Percentiles rank a stretch among this genome's conserved stretches.
These are phyloP conservation scores for Sporothrix variecibatus DNA, from an alignment of 2,329 filamentous ascomycete genomes.

Conservation along the genomic window DNA sequence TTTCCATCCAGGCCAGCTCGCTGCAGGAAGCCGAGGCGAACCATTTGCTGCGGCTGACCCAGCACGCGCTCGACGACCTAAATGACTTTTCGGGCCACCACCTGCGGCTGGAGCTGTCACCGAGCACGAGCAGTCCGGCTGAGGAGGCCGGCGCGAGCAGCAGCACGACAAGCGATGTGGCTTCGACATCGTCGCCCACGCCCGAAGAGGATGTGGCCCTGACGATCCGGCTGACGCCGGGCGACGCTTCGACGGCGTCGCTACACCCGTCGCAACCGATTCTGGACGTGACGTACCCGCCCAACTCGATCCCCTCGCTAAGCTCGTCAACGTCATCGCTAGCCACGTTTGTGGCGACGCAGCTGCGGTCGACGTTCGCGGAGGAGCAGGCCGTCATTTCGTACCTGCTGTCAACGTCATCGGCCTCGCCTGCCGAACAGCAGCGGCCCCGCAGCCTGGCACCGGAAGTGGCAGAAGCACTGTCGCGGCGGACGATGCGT, in stretches of 20 bases:
- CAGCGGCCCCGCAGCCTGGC: constrained; percentile 49
- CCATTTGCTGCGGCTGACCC: constrained; percentile 75
- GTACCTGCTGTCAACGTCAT: constrained; percentile 65
- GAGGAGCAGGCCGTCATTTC: constrained; percentile 89
- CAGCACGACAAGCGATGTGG: constrained; percentile 30
- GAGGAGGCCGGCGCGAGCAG: constrained; percentile 35
- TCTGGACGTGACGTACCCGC: constrained; percentile 76
- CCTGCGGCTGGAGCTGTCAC: constrained; percentile 65
- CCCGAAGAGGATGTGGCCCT: constrained; percentile 60
- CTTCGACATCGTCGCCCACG: neutral
- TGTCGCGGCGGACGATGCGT: constrained; percentile 73
- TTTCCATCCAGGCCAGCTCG: constrained; percentile 71
- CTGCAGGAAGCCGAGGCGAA: constrained; percentile 68
- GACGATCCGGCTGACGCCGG: constrained; percentile 69
- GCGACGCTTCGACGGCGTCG: constrained; percentile 60
- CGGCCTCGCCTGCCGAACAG: constrained; percentile 47
- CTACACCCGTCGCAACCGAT: constrained; percentile 70
- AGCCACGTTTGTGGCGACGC: constrained; percentile 74
- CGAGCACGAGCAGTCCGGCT: neutral
- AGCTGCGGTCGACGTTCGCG: constrained; percentile 75
- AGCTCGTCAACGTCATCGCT: constrained; percentile 72
- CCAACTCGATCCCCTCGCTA: constrained; percentile 65
- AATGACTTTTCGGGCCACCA: constrained; percentile 86
- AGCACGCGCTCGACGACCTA: constrained; percentile 81
- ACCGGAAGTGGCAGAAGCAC: constrained; percentile 55